Evolutionary conservation across 345 rosid genomes (phyloP).

Genomic region (Trapa incisa): DNA sequence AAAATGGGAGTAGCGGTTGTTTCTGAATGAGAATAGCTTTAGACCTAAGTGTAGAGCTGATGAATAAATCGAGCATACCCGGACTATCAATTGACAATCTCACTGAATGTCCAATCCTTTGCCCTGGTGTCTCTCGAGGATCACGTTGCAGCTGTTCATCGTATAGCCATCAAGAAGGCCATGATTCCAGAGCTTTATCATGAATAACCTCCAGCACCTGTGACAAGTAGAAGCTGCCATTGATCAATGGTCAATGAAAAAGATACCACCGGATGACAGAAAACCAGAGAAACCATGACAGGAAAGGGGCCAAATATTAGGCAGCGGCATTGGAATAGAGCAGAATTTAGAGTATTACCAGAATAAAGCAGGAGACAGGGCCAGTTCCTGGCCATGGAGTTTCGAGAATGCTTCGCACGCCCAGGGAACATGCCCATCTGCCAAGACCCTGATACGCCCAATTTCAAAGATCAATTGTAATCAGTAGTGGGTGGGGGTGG

Average conservation of each 20-base stretch:
- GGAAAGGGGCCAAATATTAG: too few species aligned
- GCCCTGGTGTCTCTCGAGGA: conserved; percentile 37
- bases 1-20: neutral
- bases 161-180: conserved; percentile 78
- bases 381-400: conserved; percentile 43
- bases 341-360: conserved; percentile 27
- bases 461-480: neutral
- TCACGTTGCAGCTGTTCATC: conserved; percentile 75
- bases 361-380: conserved; percentile 30
- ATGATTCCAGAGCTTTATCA: conserved; percentile 96
- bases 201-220: conserved; percentile 95
- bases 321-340: too few species aligned
- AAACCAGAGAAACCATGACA: neutral
- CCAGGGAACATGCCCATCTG: conserved; percentile 88
- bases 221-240: neutral
- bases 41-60: neutral
- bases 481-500: too few species aligned
- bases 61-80: neutral
- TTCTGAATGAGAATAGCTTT: neutral
- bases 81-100: neutral
- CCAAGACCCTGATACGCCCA: conserved; percentile 44
- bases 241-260: neutral
- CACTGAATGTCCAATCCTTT: conserved; percentile 16
- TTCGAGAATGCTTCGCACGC: conserved; percentile 82
- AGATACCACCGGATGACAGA: neutral